A percentile compares a stretch with the other conserved stretches of the same genome.
Conservation (phyloP, 257 asterid genomes). For the Phtheirospermum japonicum region DNA sequence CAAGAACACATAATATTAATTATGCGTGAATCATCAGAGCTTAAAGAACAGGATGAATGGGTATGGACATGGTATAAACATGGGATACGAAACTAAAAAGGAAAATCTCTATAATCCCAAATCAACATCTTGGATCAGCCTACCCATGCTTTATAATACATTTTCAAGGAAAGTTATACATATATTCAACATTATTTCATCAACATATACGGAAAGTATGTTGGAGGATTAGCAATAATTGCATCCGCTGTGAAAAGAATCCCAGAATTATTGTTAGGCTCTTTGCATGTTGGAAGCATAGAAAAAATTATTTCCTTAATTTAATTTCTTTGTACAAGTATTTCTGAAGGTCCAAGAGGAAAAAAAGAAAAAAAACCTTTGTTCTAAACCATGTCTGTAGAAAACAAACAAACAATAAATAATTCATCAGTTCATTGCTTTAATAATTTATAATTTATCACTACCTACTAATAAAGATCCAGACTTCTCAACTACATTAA, state of each 20-base stretch:
- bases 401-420: slow-evolving; percentile 25
- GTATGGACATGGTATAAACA: neutral
- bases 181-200: neutral
- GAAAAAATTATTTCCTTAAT: slow-evolving; percentile 83
- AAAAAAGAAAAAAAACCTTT: slow-evolving; percentile 96
- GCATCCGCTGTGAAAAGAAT: slow-evolving; percentile 89
- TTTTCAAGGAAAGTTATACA: neutral
- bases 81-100: neutral
- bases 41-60: neutral
- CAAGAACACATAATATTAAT: slow-evolving; percentile 2
- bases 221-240: slow-evolving; percentile 79
- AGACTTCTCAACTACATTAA: slow-evolving; percentile 7
- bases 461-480: neutral
- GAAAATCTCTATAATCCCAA: slow-evolving; percentile 5
- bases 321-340: slow-evolving; percentile 77
- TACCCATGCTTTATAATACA: neutral
- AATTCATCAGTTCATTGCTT: neutral
- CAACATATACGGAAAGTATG: slow-evolving; percentile 29
- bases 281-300: slow-evolving; percentile 78
- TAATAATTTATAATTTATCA: neutral
- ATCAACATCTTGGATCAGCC: slow-evolving; percentile 21
- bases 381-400: slow-evolving; percentile 93
- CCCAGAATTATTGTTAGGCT: slow-evolving; percentile 80
- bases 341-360: slow-evolving; percentile 98
- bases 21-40: slow-evolving; percentile 14